Percentiles rank a stretch among this genome's conserved stretches.
Conservation (phyloP, 768 basidiomycete species). For the Ramaria sp. region DNA sequence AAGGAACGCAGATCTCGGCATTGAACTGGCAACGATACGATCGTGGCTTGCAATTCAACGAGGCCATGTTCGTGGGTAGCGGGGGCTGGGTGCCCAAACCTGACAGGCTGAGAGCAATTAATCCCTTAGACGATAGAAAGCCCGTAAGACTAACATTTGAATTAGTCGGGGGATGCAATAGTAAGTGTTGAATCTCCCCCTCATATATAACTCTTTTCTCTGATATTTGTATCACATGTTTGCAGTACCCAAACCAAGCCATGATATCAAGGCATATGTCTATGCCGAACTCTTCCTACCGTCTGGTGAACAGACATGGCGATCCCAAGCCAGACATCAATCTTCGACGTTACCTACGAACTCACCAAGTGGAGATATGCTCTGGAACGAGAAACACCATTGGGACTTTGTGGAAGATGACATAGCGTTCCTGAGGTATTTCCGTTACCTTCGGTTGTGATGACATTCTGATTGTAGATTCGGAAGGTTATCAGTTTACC, state of each 20-base stretch:
- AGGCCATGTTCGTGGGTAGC: conserved; percentile 48
- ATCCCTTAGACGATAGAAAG: conserved; percentile 1
- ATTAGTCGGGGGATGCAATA: conserved; percentile 19
- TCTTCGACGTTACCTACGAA: conserved; percentile 18
- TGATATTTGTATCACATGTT: not conserved
- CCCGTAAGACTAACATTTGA: not conserved
- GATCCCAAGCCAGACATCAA: conserved; percentile 27
- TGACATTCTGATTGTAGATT: conserved; percentile 8
- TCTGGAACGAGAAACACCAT: conserved; percentile 29
- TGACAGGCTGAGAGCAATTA: conserved; percentile 16
- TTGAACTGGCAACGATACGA: conserved; percentile 60
- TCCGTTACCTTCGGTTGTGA: conserved; percentile 7
- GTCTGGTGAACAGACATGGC: conserved; percentile 30
- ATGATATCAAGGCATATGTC: conserved; percentile 32
- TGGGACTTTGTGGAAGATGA: conserved; percentile 43
- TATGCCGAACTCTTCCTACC: conserved; percentile 34
- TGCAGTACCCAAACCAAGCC: conserved; percentile 35
- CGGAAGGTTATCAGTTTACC: conserved; percentile 19
- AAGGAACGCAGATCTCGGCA: conserved; percentile 40
- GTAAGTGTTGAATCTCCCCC: conserved; percentile 30
- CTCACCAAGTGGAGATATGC: conserved; percentile 31
- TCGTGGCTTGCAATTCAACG: conserved; percentile 43
- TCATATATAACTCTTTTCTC: not conserved
- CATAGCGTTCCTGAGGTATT: conserved; percentile 40
- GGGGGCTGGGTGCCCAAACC: conserved; percentile 48